Conservation (phyloP, 345 rosid species). For the Brassica rapa region DNA sequence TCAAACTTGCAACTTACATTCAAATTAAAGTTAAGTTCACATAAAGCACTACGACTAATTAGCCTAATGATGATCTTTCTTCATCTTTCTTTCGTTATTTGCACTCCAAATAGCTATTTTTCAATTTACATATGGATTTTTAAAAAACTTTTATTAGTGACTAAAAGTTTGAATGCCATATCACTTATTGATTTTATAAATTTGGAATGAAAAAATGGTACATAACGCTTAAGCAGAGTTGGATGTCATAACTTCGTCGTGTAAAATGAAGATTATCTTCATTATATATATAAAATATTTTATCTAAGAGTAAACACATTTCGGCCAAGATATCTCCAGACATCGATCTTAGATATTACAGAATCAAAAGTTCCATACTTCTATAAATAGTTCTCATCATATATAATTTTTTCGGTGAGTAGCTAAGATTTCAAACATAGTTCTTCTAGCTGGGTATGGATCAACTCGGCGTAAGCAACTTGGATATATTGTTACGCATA, state of each 20-base stretch:
- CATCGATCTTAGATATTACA: background rate
- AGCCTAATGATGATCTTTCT: conserved; percentile 25
- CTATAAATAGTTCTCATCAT: background rate
- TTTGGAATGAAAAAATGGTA: background rate
- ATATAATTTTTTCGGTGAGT: background rate
- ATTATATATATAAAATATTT: background rate
- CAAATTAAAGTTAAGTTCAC: conserved; percentile 36
- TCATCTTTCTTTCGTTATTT: conserved; percentile 33
- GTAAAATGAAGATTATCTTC: background rate
- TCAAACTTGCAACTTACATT: conserved; percentile 42
- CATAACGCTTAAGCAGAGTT: background rate
- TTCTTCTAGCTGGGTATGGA: background rate
- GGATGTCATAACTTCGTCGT: background rate
- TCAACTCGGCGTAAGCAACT: background rate
- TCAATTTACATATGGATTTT: background rate
- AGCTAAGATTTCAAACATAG: background rate
- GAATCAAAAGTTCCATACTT: background rate
- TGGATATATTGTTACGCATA: background rate
- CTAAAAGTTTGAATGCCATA: background rate
- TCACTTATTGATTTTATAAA: background rate
- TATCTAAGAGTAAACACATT: background rate
- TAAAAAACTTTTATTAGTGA: background rate
- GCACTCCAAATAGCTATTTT: conserved; percentile 24
- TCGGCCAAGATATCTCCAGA: background rate
- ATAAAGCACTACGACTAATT: conserved; percentile 28